phyloP scores from a whole-genome alignment of 768 basidiomycete species.

The Mycena galericulata region DNA sequence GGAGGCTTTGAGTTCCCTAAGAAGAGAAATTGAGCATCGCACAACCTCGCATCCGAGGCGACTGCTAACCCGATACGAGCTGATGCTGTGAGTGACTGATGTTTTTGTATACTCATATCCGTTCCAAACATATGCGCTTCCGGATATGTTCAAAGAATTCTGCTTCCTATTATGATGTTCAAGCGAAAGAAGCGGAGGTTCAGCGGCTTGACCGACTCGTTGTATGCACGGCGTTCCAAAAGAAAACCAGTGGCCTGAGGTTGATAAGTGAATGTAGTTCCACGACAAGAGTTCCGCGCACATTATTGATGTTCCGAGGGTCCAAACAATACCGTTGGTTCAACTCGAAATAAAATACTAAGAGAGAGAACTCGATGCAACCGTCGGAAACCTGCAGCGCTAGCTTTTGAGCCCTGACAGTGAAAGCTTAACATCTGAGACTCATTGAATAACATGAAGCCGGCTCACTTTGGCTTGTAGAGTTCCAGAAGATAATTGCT shows the following conservation, averaged over 20 bases:
- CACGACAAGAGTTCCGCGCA: neutral
- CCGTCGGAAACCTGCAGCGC: slow-evolving; percentile 25
- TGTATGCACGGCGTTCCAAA: slow-evolving; percentile 5
- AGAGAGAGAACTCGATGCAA: slow-evolving; percentile 22
- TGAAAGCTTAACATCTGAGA: neutral
- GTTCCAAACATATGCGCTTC: slow-evolving; percentile 26
- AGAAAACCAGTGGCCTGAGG: slow-evolving; percentile 12
- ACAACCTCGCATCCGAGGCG: neutral
- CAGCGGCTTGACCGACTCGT: neutral
- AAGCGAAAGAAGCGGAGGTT: neutral
- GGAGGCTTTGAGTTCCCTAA: slow-evolving; percentile 19
- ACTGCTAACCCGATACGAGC: slow-evolving; percentile 12
- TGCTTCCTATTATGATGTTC: neutral
- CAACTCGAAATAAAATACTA: slow-evolving; percentile 22
- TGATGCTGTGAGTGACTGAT: neutral
- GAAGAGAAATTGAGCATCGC: neutral
- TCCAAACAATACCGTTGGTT: slow-evolving; percentile 19
- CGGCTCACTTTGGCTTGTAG: slow-evolving; percentile 23
- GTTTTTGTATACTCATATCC: slow-evolving; percentile 19
- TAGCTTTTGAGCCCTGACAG: slow-evolving; percentile 21
- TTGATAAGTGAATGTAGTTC: neutral
- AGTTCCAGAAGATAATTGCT: slow-evolving; percentile 19
- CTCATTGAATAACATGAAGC: neutral
- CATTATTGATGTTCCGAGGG: neutral
- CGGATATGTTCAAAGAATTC: slow-evolving; percentile 8